Evolutionary conservation across 2,329 filamentous ascomycete genomes (phyloP), one percentile per base, ranked within the genome.

Genomic region (Mariannaea elegans): DNA sequence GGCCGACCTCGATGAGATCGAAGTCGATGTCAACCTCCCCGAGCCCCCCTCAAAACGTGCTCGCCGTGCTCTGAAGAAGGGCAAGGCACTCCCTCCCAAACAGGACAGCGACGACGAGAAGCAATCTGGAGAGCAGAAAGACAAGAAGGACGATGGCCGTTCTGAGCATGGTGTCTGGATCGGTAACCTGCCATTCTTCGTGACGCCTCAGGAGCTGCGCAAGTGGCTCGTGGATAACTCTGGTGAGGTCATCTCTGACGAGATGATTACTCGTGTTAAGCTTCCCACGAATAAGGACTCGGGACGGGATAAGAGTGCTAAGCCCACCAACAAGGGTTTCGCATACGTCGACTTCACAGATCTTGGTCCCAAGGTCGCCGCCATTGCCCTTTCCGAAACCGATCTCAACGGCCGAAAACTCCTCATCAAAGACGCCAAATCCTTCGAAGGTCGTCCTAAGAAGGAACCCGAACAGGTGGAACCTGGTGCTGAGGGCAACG

Each of bases 11-110:
- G 85, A 89, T 46, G 91, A 94, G 71, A 90, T 99, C 71, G 93
- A 97, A 76, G 93, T 99, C 73, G 92, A 99, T 75, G 80, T 99
- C 63, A 84, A 82, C 65, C 88, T 91, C n/a, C 95, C 95, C 23
- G 94, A 98, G 73, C 95, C 95, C 18, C 92, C 93, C 1, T 98
- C 95, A 31, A 99, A 98, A 78, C 96, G 95, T 75, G 93, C 92
- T 62, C 87, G 93, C 68, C 93, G 95, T 74, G 89, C 90, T 62
- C 87, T 96, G 59, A 98, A 97, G 77, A 97, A 97, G 80, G 87
- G 87, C 66, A 92, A 91, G 74, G 72, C 83, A 2, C 72, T 87
- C 1, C 82, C 84, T 2, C 71, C 76, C 57, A 78, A 80, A 57
- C 70, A 71, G 36, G 72, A 75, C 47, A 72, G 71, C 73, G 71